A percentile compares a stretch with the other conserved stretches of the same genome.
phyloP scores from a whole-genome alignment of 2,329 filamentous ascomycete species.

The Penicillium hesseltinei region DNA sequence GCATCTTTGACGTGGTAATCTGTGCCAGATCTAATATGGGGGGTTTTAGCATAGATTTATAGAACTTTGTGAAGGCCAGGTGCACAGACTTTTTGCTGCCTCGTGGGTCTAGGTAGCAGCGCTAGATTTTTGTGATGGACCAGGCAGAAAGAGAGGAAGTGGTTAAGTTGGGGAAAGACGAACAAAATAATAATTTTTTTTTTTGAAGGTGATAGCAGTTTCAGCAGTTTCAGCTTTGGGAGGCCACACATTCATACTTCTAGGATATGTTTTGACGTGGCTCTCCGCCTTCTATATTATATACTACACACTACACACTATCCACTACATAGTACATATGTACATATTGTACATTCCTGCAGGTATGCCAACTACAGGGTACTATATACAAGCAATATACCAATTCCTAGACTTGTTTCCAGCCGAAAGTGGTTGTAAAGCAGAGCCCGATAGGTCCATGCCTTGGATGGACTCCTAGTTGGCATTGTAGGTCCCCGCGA shows the following conservation, averaged over 20 bases:
- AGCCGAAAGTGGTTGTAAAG: no score
- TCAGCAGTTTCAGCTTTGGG: not conserved
- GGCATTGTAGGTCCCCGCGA: not conserved
- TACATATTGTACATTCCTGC: not conserved
- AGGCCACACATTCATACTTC: not conserved
- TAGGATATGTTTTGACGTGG: not conserved
- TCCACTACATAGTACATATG: not conserved
- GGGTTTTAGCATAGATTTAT: not conserved
- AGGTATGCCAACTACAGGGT: not conserved
- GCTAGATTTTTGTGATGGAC: not conserved
- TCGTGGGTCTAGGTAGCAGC: not conserved
- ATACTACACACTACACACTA: no score
- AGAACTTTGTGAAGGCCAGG: not conserved
- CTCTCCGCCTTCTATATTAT: not conserved
- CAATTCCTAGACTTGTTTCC: not conserved
- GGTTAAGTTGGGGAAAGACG: not conserved
- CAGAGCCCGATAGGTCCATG: not conserved
- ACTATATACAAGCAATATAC: not conserved
- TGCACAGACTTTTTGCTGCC: constrained; percentile 7
- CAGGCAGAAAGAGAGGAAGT: not conserved
- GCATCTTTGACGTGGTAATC: not conserved
- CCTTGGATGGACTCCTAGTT: not conserved
- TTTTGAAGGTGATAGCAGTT: no score
- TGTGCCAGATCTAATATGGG: not conserved
- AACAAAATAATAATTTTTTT: not conserved